Conservation (phyloP, 2,329 filamentous ascomycete genomes). For the Colletotrichum horii region DNA sequence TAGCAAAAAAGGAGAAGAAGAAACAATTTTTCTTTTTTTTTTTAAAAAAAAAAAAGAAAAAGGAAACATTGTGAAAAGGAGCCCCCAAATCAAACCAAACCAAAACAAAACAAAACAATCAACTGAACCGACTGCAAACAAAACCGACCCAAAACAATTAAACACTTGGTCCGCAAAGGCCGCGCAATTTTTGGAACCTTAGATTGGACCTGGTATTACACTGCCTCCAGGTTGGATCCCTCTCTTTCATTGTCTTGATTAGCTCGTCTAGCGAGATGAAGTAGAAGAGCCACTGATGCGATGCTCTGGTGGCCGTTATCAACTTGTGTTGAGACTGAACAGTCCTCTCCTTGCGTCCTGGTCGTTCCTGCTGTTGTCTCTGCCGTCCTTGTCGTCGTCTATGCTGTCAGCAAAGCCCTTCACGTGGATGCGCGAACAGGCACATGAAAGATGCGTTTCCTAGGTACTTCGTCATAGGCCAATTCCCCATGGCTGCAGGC, state of each 20-base stretch:
- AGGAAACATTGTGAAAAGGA: background rate
- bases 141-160: background rate
- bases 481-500: background rate
- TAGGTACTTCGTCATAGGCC: background rate
- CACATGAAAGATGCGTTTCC: background rate
- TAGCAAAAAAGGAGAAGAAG: too few relatives aligned
- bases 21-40: too few relatives aligned
- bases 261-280: background rate
- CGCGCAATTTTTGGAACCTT: background rate
- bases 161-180: background rate
- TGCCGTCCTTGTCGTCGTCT: too few relatives aligned
- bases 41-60: too few relatives aligned
- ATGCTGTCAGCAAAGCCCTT: too few relatives aligned
- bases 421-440: too few relatives aligned
- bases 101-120: background rate
- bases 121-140: background rate
- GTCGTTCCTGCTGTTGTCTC: background rate
- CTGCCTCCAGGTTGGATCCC: background rate
- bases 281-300: background rate
- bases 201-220: background rate
- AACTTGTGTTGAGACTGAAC: background rate
- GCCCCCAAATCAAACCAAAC: background rate
- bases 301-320: background rate
- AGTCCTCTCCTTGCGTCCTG: background rate
- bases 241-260: background rate